Base-by-base conservation (phyloP, 129 eudicot species). In the Tagetes erecta region DNA sequence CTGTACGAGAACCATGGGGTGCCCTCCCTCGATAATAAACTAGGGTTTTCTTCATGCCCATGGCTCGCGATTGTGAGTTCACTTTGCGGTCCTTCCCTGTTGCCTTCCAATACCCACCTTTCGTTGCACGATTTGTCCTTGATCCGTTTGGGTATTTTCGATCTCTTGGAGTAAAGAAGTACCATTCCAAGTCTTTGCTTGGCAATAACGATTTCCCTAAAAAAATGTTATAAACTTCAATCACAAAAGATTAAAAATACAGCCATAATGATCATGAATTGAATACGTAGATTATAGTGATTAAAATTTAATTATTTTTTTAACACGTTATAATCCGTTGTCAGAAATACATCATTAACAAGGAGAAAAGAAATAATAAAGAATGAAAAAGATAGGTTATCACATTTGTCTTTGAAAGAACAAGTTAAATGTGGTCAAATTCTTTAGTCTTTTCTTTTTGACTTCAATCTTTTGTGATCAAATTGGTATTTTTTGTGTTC, bases 21-120 rank as follows among this genome's bases (percentile, higher is more conserved):
- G 88, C 85, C 66, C 88, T 53, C 47, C 88, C 88, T 52, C 74
- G 59, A 58, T 84, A 84, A 65, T 80, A 84, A 66, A 84, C 88
- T 53, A 84, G 80, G 35, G 88, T 80, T 76, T 84, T 84, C 83
- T 84, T 84, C 85, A 84, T 80, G 36, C 88, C 88, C 66, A 84
- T 76, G 58, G 85, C 67, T 52, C 83, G 75, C 37, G 77, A 77
- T 40, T 81, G 78, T 10, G 88, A 84, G 51, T 81, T 78, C 64
- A 81, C 85, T 62, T 57, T 58, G 10, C 83, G 55, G 50, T 84
- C 83, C 55, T 84, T 81, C 45, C 85, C 85, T 9, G 85, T 85
- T 41, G 89, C 86, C 77, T 85, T 85, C 89, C 89, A 85, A 62
- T 82, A 85, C n/a, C 89, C 89, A 1, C 82, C 80, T 65, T 66